A percentile compares a stretch with the other conserved stretches of the same genome.
phyloP scores from a whole-genome alignment of 352 stramenopile genomes.

The Globisporangium orthogonon region DNA sequence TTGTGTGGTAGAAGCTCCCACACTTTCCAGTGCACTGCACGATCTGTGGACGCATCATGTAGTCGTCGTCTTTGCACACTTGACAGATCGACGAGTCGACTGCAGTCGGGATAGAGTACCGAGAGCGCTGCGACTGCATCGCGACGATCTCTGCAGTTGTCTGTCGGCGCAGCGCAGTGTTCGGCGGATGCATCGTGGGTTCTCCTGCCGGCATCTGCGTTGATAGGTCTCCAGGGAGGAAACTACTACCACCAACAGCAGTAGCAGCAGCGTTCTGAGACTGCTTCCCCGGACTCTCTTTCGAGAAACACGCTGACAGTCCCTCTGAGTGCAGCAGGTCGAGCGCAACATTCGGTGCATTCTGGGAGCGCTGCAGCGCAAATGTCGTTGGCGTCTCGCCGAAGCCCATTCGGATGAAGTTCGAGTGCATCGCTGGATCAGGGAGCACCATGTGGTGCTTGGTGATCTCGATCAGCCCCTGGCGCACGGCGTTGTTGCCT shows the following conservation, averaged over 20 bases:
- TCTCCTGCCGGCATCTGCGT: slow-evolving; percentile 16
- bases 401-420: slow-evolving; percentile 79
- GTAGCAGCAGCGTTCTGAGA: neutral
- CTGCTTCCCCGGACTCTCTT: slow-evolving; percentile 18
- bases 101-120: slow-evolving; percentile 34
- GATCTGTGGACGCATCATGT: slow-evolving; percentile 75
- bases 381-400: slow-evolving; percentile 68
- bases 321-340: slow-evolving; percentile 67
- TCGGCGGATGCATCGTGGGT: slow-evolving; percentile 8
- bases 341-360: slow-evolving; percentile 66
- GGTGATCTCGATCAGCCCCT: slow-evolving; percentile 75
- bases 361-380: slow-evolving; percentile 70
- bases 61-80: slow-evolving; percentile 75
- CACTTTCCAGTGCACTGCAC: slow-evolving; percentile 50
- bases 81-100: slow-evolving; percentile 31
- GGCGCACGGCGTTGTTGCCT: slow-evolving; percentile 53
- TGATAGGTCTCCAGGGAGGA: neutral
- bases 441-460: slow-evolving; percentile 74
- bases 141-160: slow-evolving; percentile 69
- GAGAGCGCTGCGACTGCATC: slow-evolving; percentile 56
- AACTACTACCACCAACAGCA: neutral
- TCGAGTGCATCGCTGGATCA: slow-evolving; percentile 73
- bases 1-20: slow-evolving; percentile 60
- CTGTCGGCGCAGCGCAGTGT: slow-evolving; percentile 26
- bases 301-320: slow-evolving; percentile 40